Base-by-base conservation (phyloP, 345 rosid genomes). In the Atalantia buxifolia region DNA sequence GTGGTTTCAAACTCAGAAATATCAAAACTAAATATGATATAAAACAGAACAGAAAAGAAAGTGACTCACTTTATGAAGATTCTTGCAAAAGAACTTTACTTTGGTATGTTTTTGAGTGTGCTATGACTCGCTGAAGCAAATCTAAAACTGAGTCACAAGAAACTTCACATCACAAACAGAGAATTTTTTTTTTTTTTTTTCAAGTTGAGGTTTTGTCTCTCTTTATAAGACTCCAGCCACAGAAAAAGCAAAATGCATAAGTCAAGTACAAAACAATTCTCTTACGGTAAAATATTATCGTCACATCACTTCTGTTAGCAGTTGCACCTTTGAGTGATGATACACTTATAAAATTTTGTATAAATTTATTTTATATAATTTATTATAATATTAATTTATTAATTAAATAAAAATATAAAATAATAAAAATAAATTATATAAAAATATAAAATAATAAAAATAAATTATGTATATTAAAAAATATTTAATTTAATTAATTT, bases 61-160 rank as follows among this genome's bases (percentile, higher is more conserved):
- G 80, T 8, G 69, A 75, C 90, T 80, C 79, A 84, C 88, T 87
- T 71, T 83, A 69, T 57, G 77, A 57, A 62, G 75, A 81, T 66
- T 81, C 80, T 71, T 78, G 48, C 75, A 70, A 74, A 79, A 66
- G 78, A 78, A 72, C 69, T 48, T 76, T 67, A 80, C 77, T 79
- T 64, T 72, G 78, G 79, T 74, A 72, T 33, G 62, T 77, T 45
- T 78, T 48, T 69, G 18, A 72, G 42, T 66, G 68, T n/a, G 61
- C 53, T 60, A 80, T 65, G 12, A 77, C 40, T 75, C 78, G n/a
- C 38, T 76, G 60, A 66, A 77, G 72, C 62, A 76, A 82, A 72
- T 77, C 77, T 63, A 81, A 82, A 81, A 40, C 81, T 31, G 65
- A 25, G 64, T 31, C 63, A 33, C 48, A 24, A 48, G 35, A 70